Evolutionary conservation across 2,329 filamentous ascomycete genomes (phyloP), one percentile per base, ranked within the genome.

Genomic region (Exophiala lecanii-corni): DNA sequence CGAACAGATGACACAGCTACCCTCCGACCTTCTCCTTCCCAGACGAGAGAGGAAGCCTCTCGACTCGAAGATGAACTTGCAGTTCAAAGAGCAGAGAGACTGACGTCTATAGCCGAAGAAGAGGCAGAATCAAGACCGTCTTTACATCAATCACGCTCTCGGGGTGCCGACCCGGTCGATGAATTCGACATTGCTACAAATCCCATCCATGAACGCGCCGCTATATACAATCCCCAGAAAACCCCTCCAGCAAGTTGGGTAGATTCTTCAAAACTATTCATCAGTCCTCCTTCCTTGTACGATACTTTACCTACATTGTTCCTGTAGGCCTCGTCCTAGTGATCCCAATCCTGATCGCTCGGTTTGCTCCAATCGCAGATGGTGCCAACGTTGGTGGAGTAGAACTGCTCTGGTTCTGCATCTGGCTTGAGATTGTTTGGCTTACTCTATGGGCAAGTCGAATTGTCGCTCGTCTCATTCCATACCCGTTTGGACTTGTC

Each of bases 401-500:
- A 0, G 60, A 79, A 50, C 69, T 96, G 33, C 70, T 88, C 47
- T 97, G 91, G 91, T 96, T 97, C 59, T 86, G 86, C 20, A 88
- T 96, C 50, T 97, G 91, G 91, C 74, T 96, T 13, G 86, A 95
- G 63, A 87, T 95, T 31, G 75, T 96, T 18, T 97, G 91, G 91
- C 73, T 91, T 50, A 88, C 88, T 0, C 72, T 96, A 0, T 97
- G 91, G 91, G 82, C 84, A 15, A 84, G 78, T 41, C 66, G 79
- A 57, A 74, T 85, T 36, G 67, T 82, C 10, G 76, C 81, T 5
- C 84, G 84, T 63, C 72, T 70, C 40, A 69, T 86, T 7, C 82
- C 82, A 1, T 77, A 70, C 55, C 71, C 76, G 0, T 74, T 84
- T 30, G 76, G 79, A 1, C 56, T 83, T 1, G 45, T 85, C 12